phyloP scores from a whole-genome alignment of 2,329 filamentous ascomycete species.

The Trichoderma sp. region DNA sequence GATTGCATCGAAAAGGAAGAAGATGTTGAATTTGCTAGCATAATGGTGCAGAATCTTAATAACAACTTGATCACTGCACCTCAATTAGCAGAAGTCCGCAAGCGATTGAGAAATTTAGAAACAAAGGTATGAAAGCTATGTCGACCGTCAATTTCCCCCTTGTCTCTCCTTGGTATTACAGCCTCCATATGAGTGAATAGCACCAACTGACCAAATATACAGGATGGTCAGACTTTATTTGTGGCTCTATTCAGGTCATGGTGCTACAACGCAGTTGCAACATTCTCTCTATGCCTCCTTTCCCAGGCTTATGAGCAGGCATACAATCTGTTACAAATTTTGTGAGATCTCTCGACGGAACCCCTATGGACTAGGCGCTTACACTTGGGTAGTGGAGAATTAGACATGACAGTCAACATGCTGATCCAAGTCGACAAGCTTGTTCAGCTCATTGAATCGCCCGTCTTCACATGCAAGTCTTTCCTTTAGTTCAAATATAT shows the following conservation, averaged over 20 bases:
- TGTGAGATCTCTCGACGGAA: constrained; percentile 56
- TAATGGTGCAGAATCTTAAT: constrained; percentile 99
- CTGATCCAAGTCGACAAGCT: constrained; percentile 98
- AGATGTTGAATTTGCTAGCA: constrained; percentile 96
- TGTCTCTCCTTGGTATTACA: too few species aligned
- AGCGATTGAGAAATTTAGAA: constrained; percentile 86
- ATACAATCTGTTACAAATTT: constrained; percentile 92
- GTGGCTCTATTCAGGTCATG: constrained; percentile 92
- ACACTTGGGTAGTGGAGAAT: constrained; percentile 68
- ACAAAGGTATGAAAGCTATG: constrained; percentile 59
- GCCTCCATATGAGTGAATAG: constrained; percentile 5
- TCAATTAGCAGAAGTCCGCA: constrained; percentile 86
- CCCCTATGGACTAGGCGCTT: background rate
- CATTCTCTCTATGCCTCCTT: constrained; percentile 91
- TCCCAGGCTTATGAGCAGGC: constrained; percentile 98
- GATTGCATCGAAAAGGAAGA: constrained; percentile 98
- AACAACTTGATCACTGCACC: constrained; percentile 98
- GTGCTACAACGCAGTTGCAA: constrained; percentile 98
- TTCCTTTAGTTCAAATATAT: too few species aligned
- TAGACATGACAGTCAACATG: constrained; percentile 99
- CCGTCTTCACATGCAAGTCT: constrained; percentile 88
- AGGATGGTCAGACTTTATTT: constrained; percentile 93
- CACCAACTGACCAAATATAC: constrained; percentile 36
- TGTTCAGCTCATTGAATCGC: constrained; percentile 93
- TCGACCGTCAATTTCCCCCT: too few species aligned